A percentile compares a stretch with the other conserved stretches of the same genome.
Conservation (phyloP, 2,329 filamentous ascomycete species). For the Aspergillus piperis region DNA sequence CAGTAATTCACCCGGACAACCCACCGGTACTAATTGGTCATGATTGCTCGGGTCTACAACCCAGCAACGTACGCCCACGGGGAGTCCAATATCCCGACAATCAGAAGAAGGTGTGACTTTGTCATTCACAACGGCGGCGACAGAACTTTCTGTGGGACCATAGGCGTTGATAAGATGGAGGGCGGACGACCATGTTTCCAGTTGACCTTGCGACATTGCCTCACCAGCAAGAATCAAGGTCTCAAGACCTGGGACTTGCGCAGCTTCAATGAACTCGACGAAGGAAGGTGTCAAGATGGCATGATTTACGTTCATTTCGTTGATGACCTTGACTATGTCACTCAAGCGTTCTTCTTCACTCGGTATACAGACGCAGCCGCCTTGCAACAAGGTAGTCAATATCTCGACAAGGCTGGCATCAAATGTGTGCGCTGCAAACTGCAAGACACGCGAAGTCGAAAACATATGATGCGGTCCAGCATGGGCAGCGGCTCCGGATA, state of each 20-base stretch:
- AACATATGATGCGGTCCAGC: conserved; percentile 53
- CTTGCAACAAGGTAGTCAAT: conserved; percentile 56
- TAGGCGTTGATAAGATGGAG: conserved; percentile 47
- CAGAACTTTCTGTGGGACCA: conserved; percentile 47
- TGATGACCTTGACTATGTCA: conserved; percentile 54
- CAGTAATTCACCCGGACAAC: conserved; percentile 40
- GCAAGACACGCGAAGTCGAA: conserved; percentile 57
- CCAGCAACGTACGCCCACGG: conserved; percentile 40
- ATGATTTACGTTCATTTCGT: conserved; percentile 55
- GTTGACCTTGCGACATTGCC: conserved; percentile 49
- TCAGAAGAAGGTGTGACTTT: conserved; percentile 33
- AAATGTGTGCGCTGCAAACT: conserved; percentile 58
- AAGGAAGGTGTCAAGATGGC: conserved; percentile 63
- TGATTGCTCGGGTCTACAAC: conserved; percentile 44
- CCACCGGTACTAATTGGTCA: conserved; percentile 45
- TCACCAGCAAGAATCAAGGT: conserved; percentile 49
- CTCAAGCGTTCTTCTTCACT: conserved; percentile 51
- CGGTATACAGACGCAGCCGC: conserved; percentile 62
- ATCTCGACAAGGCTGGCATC: conserved; percentile 59
- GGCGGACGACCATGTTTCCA: conserved; percentile 37
- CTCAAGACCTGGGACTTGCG: conserved; percentile 46
- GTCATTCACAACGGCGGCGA: conserved; percentile 38
- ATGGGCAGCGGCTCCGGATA: conserved; percentile 57
- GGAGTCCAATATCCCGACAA: conserved; percentile 39
- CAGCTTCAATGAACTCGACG: conserved; percentile 49